phyloP scores from a whole-genome alignment of 2,329 filamentous ascomycete species.

The Fusarium xylarioides region DNA sequence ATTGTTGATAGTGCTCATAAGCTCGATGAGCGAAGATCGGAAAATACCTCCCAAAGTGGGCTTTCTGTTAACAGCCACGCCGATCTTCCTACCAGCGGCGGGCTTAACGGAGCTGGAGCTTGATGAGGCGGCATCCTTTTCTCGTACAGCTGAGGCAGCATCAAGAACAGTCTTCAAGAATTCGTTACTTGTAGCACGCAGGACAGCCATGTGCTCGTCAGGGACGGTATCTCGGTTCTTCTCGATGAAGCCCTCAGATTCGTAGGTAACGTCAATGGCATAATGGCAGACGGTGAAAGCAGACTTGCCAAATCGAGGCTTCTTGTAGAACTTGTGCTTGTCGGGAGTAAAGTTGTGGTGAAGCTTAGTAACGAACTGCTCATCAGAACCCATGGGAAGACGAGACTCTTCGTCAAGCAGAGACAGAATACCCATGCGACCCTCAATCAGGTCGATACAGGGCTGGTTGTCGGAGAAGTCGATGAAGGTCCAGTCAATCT shows the following conservation, averaged over 20 bases:
- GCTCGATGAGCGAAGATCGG: constrained; percentile 96
- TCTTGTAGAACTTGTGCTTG: constrained; percentile 98
- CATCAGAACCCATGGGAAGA: constrained; percentile 95
- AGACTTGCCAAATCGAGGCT: constrained; percentile 96
- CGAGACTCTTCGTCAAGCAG: constrained; percentile 96
- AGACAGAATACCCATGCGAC: constrained; percentile 91
- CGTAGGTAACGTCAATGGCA: constrained; percentile 96
- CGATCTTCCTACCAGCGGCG: constrained; percentile 83
- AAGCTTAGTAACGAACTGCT: constrained; percentile 95
- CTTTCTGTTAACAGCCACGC: constrained; percentile 92
- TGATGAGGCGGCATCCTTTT: constrained; percentile 80
- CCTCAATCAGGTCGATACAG: constrained; percentile 98
- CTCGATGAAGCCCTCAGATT: constrained; percentile 98
- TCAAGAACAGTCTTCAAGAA: constrained; percentile 89
- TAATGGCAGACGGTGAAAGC: constrained; percentile 99
- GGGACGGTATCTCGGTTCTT: constrained; percentile 99
- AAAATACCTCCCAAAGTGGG: constrained; percentile 98
- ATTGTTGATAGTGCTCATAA: constrained; percentile 97
- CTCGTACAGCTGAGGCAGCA: constrained; percentile 84
- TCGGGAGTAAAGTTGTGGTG: constrained; percentile 91
- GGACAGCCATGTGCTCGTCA: constrained; percentile 95
- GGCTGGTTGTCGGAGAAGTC: constrained; percentile 99
- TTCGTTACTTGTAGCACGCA: constrained; percentile 82
- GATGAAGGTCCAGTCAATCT: constrained; percentile 99
- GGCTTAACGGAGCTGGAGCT: constrained; percentile 79